Percentiles rank a stretch among this genome's conserved stretches.
phyloP scores from a whole-genome alignment of 1,139 yeast genomes.

The Taphrina confusa region DNA sequence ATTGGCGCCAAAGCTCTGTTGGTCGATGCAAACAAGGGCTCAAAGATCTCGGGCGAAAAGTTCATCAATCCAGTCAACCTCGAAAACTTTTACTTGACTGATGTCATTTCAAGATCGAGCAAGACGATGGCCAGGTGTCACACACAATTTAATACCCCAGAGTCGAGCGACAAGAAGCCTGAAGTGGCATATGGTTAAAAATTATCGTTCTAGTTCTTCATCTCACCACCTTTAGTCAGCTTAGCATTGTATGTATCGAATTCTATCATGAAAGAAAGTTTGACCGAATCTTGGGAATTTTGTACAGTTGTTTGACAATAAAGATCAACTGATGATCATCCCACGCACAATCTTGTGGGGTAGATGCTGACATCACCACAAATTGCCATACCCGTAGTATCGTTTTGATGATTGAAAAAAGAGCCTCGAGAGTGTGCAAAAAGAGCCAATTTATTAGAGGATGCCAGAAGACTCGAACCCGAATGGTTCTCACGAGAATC shows the following conservation, averaged over 20 bases:
- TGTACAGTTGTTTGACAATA: too few species aligned
- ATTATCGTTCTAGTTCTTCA: neutral
- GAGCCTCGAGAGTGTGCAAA: too few species aligned
- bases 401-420: too few species aligned
- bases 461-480: neutral
- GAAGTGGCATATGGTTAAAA: conserved; percentile 32
- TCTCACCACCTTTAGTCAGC: neutral
- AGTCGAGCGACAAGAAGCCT: conserved; percentile 31
- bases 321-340: too few species aligned
- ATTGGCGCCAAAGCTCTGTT: conserved; percentile 59
- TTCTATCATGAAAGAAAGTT: neutral
- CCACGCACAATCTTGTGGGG: conserved; percentile 3
- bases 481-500: neutral
- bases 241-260: conserved; percentile 27
- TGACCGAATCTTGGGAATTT: too few species aligned
- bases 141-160: conserved; percentile 28
- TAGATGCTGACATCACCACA: conserved; percentile 15
- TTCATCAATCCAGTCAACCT: conserved; percentile 62
- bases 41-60: conserved; percentile 54
- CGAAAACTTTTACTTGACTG: conserved; percentile 83
- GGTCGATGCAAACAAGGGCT: conserved; percentile 48
- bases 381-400: neutral
- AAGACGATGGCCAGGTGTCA: conserved; percentile 35
- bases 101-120: conserved; percentile 65
- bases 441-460: too few species aligned